These are phyloP conservation scores for Xerocomellus intermedius DNA, from an alignment of 768 basidiomycete species.

Conservation along the genomic window DNA sequence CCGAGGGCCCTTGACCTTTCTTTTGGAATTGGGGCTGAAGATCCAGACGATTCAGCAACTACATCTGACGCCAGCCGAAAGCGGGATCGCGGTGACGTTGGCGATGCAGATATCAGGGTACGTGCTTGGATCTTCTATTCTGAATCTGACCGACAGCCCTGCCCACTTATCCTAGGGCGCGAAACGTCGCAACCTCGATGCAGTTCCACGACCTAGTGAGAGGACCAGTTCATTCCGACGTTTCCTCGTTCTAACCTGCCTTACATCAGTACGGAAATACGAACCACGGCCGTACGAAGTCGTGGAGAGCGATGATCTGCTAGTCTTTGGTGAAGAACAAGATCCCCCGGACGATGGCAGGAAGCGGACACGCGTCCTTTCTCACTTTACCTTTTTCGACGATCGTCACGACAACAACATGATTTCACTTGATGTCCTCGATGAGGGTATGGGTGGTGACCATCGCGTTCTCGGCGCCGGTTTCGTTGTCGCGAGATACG, in stretches of 20 bases:
- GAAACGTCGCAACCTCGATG: constrained; percentile 31
- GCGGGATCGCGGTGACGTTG: constrained; percentile 18
- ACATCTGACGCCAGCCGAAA: constrained; percentile 31
- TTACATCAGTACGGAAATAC: constrained; percentile 41
- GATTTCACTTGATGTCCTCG: constrained; percentile 47
- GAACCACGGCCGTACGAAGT: constrained; percentile 31
- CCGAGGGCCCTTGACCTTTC: constrained; percentile 56
- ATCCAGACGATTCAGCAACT: constrained; percentile 22
- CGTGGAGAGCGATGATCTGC: constrained; percentile 35
- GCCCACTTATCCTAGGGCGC: constrained; percentile 9
- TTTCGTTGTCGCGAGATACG: constrained; percentile 43
- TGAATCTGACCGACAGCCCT: not conserved
- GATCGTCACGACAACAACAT: constrained; percentile 43
- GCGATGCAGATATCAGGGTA: constrained; percentile 15
- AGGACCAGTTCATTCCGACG: not conserved
- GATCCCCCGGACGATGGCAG: constrained; percentile 33
- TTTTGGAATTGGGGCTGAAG: constrained; percentile 47
- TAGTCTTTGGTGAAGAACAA: constrained; percentile 44
- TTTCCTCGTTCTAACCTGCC: not conserved
- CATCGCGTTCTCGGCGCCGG: constrained; percentile 56
- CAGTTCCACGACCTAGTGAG: constrained; percentile 15
- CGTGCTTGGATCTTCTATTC: not conserved
- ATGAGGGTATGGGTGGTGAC: constrained; percentile 41
- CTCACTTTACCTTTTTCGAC: constrained; percentile 63
- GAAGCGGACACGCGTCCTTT: constrained; percentile 59